Evolutionary conservation across 371 early-diverging fungal species (phyloP).

Genomic region (Mortierella sp.): DNA sequence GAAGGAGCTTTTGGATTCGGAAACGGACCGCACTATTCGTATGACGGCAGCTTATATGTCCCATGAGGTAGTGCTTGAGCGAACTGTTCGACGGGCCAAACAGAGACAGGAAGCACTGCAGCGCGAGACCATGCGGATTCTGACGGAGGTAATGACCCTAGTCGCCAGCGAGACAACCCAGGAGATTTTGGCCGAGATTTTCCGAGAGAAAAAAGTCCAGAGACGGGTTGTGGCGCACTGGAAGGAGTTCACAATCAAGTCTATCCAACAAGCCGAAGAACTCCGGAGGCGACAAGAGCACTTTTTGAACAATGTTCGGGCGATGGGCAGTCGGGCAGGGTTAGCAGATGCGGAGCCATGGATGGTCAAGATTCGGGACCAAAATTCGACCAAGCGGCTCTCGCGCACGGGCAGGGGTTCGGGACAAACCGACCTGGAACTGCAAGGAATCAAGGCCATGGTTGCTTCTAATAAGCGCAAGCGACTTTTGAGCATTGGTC

Average conservation of each 20-base stretch:
- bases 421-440: neutral
- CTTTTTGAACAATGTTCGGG: conserved; percentile 38
- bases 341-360: conserved; percentile 19
- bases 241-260: conserved; percentile 25
- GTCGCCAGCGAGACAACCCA: neutral
- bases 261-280: conserved; percentile 37
- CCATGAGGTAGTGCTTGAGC: conserved; percentile 28
- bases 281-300: conserved; percentile 36
- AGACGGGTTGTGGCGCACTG: conserved; percentile 24
- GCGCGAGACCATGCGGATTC: conserved; percentile 11
- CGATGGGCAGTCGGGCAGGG: conserved; percentile 47
- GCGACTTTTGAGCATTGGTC: conserved; percentile 36
- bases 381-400: conserved; percentile 20
- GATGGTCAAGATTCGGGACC: conserved; percentile 24
- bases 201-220: conserved; percentile 22
- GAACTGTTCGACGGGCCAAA: conserved; percentile 29
- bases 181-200: conserved; percentile 26
- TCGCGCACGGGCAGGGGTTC: neutral
- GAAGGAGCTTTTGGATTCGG: conserved; percentile 23
- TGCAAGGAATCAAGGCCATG: conserved; percentile 31
- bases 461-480: conserved; percentile 35
- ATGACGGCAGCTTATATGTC: conserved; percentile 32
- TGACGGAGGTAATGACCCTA: conserved; percentile 14
- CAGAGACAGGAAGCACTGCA: conserved; percentile 23
- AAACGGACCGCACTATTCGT: conserved; percentile 22